Conservation (phyloP, 2,329 filamentous ascomycete species). For the Aspergillus sp. region DNA sequence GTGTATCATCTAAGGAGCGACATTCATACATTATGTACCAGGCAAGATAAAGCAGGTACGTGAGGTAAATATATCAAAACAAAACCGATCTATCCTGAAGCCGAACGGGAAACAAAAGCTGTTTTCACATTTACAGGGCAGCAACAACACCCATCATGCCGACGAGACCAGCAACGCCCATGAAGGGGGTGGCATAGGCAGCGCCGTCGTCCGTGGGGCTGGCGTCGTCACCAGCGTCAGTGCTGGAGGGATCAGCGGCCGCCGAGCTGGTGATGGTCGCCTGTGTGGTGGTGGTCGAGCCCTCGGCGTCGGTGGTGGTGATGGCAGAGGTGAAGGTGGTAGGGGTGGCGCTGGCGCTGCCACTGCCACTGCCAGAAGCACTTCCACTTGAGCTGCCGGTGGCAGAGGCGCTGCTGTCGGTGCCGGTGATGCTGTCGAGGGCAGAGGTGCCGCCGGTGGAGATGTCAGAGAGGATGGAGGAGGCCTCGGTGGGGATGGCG, state of each 20-base stretch:
- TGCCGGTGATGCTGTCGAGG: constrained; percentile 11
- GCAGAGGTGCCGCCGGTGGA: constrained; percentile 9
- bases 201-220: constrained; percentile 19
- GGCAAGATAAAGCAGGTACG: neutral
- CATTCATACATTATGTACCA: neutral
- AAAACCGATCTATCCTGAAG: too few species aligned
- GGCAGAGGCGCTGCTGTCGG: constrained; percentile 5
- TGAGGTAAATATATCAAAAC: neutral
- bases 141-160: constrained; percentile 32
- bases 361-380: too few species aligned
- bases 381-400: neutral
- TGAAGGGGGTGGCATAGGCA: constrained; percentile 19
- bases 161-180: constrained; percentile 24
- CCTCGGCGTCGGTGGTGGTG: neutral
- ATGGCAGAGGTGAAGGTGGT: neutral
- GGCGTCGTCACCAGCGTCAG: constrained; percentile 1
- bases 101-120: too few species aligned
- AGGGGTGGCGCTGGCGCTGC: too few species aligned
- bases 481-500: constrained; percentile 15
- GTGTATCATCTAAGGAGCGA: neutral
- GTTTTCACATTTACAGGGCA: constrained; percentile 23
- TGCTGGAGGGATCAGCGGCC: neutral
- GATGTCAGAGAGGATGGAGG: constrained; percentile 14
- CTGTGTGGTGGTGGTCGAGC: constrained; percentile 19
- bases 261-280: constrained; percentile 17